Conservation (phyloP, 805 yeast species). For the Kregervanrija fluxuum region DNA sequence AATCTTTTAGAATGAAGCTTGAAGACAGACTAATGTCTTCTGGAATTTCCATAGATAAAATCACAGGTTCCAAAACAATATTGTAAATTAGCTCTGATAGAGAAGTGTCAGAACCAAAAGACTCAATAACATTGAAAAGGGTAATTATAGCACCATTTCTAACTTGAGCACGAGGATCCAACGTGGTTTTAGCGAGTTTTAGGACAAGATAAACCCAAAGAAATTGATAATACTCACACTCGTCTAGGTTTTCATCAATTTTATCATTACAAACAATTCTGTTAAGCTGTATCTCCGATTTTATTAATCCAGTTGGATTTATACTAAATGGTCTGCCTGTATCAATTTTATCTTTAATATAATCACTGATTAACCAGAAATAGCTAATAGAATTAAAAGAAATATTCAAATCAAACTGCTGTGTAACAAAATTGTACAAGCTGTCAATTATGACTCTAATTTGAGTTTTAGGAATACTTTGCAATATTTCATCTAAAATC, state of each 20-base stretch:
- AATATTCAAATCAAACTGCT: constrained; percentile 68
- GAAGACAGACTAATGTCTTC: constrained; percentile 3
- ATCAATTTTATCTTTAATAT: constrained; percentile 35
- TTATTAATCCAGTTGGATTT: constrained; percentile 6
- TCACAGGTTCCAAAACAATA: constrained; percentile 47
- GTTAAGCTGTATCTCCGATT: constrained; percentile 17
- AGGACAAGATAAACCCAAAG: constrained; percentile 62
- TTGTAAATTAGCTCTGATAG: constrained; percentile 65
- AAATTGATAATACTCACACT: constrained; percentile 27
- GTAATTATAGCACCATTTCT: constrained; percentile 89
- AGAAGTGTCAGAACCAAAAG: constrained; percentile 52
- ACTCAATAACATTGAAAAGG: constrained; percentile 70
- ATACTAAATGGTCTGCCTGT: neutral
- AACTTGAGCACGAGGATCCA: constrained; percentile 68
- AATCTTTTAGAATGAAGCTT: constrained; percentile 25
- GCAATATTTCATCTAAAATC: constrained; percentile 78
- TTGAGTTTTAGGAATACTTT: constrained; percentile 59
- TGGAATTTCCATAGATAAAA: constrained; percentile 27
- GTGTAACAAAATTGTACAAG: constrained; percentile 63
- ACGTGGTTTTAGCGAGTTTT: constrained; percentile 54
- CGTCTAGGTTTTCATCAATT: constrained; percentile 11
- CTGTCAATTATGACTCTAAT: constrained; percentile 63
- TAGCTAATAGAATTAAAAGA: constrained; percentile 88
- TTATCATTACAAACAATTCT: constrained; percentile 7
- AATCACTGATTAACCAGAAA: constrained; percentile 88